These are phyloP conservation scores for Dicorynia guianensis DNA, from an alignment of 306 rosid genomes.

Conservation along the genomic window DNA sequence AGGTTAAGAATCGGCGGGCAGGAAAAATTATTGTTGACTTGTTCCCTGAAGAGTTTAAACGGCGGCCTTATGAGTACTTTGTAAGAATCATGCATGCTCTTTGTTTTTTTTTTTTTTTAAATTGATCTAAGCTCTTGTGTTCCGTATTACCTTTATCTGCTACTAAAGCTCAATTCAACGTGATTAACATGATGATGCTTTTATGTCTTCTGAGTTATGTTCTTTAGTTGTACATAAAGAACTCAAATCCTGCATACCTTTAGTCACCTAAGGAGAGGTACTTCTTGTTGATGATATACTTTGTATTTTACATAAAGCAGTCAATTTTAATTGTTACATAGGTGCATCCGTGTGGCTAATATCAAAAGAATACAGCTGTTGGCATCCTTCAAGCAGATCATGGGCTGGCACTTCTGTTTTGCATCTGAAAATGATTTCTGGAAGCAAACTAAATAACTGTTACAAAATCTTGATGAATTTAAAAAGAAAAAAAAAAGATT, in stretches of 20 bases:
- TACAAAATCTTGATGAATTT: too few relatives aligned
- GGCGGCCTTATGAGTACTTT: slow-evolving; percentile 86
- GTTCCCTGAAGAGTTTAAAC: slow-evolving; percentile 88
- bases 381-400: slow-evolving; percentile 96
- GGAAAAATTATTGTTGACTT: slow-evolving; percentile 89
- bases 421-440: slow-evolving; percentile 64
- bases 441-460: slow-evolving; percentile 11
- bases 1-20: slow-evolving; percentile 93
- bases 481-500: too few relatives aligned
- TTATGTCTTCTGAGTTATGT: slow-evolving; percentile 15
- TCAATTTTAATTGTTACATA: slow-evolving; percentile 48
- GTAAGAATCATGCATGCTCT: slow-evolving; percentile 46
- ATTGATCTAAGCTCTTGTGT: not conserved
- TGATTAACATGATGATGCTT: slow-evolving; percentile 5
- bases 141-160: not conserved
- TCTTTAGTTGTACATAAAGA: slow-evolving; percentile 13
- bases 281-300: not conserved
- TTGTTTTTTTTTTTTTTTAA: too few relatives aligned
- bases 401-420: slow-evolving; percentile 83
- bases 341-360: slow-evolving; percentile 99
- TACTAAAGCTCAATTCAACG: not conserved
- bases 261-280: slow-evolving; percentile 11
- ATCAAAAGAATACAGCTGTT: slow-evolving; percentile 91
- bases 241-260: slow-evolving; percentile 3
- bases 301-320: not conserved